Percentiles rank a stretch among this genome's conserved stretches.
Evolutionary conservation across 176 grass and related monocot genomes (phyloP).

Genomic region (Leersia perrieri): DNA sequence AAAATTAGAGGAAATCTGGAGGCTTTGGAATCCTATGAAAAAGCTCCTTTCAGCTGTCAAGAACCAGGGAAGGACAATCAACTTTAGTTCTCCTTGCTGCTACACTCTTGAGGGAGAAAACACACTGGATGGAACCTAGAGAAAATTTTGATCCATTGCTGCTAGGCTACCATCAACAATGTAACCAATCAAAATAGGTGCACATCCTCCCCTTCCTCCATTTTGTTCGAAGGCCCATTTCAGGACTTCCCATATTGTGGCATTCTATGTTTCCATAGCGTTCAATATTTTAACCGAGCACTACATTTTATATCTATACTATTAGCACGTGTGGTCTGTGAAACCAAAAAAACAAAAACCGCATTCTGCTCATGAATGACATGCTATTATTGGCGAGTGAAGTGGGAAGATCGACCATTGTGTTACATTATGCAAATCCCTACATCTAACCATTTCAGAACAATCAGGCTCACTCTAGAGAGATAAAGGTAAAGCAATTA

Average conservation of each 20-base stretch:
- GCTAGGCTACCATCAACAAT: neutral
- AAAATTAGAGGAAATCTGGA: neutral
- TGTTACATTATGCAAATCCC: constrained; percentile 13
- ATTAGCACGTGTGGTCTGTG: neutral
- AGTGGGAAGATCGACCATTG: constrained; percentile 9
- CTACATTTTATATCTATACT: neutral
- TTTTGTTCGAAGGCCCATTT: neutral
- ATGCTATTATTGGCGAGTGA: neutral
- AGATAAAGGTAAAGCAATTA: constrained; percentile 25
- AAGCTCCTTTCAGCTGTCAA: neutral
- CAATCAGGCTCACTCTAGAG: neutral
- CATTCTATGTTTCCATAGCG: neutral
- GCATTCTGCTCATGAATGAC: constrained; percentile 18
- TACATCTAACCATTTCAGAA: neutral
- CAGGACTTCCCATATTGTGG: neutral
- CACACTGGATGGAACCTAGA: neutral
- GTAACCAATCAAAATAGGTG: neutral
- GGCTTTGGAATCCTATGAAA: constrained; percentile 7
- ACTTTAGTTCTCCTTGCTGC: neutral
- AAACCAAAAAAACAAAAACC: constrained; percentile 21
- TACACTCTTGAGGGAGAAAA: neutral
- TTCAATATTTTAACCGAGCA: neutral
- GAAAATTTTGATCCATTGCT: neutral
- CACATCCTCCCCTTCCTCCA: neutral
- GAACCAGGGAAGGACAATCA: constrained; percentile 1